phyloP scores from a whole-genome alignment of 1,284 basidiomycete genomes.

The Ganoderma sinense region DNA sequence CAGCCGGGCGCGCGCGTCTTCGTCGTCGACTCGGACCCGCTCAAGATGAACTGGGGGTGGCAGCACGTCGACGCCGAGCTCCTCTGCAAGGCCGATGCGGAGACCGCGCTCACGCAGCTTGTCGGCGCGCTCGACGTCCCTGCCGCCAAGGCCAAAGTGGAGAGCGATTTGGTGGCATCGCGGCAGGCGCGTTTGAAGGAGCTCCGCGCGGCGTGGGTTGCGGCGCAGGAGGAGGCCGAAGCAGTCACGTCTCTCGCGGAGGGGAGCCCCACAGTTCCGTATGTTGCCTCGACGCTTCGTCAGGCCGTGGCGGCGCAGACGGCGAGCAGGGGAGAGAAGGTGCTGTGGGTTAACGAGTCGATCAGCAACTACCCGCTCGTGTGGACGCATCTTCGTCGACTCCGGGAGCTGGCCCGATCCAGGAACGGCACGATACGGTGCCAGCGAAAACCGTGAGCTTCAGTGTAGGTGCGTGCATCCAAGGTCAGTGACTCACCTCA shows the following conservation, averaged over 20 bases:
- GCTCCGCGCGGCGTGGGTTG: conserved; percentile 35
- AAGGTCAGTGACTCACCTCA: no score
- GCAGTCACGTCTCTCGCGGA: conserved; percentile 23
- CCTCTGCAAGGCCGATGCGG: conserved; percentile 63
- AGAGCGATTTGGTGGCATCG: conserved; percentile 2
- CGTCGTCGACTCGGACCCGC: conserved; percentile 69
- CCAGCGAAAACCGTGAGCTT: no score
- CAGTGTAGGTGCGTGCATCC: no score
- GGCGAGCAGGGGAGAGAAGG: conserved; percentile 46
- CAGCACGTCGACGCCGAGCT: conserved; percentile 65
- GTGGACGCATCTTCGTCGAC: conserved; percentile 70
- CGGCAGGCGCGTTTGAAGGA: conserved; percentile 13
- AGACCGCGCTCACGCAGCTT: conserved; percentile 60
- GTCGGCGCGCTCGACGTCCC: conserved; percentile 34
- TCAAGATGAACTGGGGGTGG: conserved; percentile 62
- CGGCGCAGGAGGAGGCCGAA: conserved; percentile 31
- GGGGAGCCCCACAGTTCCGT: conserved; percentile 50
- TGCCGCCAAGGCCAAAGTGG: conserved; percentile 14
- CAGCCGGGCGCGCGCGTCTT: conserved; percentile 56
- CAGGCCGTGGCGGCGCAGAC: conserved; percentile 45
- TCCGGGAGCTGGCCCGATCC: no score
- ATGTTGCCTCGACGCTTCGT: conserved; percentile 59
- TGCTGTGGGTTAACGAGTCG: conserved; percentile 67
- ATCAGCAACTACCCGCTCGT: conserved; percentile 63
- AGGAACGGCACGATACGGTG: no score